Base-by-base conservation (phyloP, 148 eudicot genomes). In the Mesembryanthemum crystallinum region DNA sequence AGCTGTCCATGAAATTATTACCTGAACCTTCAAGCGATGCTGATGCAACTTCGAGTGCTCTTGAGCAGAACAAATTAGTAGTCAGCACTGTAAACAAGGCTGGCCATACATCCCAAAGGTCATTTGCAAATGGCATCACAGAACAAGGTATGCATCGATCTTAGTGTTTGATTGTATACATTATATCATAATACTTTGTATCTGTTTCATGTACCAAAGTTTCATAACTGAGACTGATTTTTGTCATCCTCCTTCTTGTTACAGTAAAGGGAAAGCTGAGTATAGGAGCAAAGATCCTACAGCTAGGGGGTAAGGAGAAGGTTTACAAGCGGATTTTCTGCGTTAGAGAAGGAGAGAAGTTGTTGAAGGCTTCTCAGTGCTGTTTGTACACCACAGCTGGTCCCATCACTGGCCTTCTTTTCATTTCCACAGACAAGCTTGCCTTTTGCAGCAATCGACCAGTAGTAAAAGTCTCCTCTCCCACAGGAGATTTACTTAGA, bases 381-480 rank as follows among this genome's bases (percentile, higher is more conserved):
- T 59, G 73, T 49, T 29, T 74, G 57, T 79, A 15, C 33, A 73
- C 78, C 27, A 73, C 73, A 9, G 74, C 82, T 1, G 82, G 82
- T 20, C 73, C 78, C 4, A 68, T 79, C 18, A 23, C 73, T 6
- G 78, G 82, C 30, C 68, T 67, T 12, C 73, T 79, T 30, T 73
- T 79, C 69, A 79, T 79, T 21, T 57, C 82, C 28, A 79, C 82
- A 1, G 74, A 79, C 13, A 79, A 74, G 59, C 25, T 79, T 25
- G 73, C 77, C 15, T 79, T 79, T 27, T 74, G 71, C 55, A 79
- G 82, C 39, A 60, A 79, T 37, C 35, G 69, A 24, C 64, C 74
- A 1, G 37, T 79, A 5, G 74, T 67, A 0, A 79, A 79, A 57
- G 51, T 54, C 30, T 73, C 77, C 4, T 30, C 81, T 3, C 67